These are phyloP conservation scores for Dendrobium officinale DNA, from an alignment of 106 monocot species.

Conservation along the genomic window DNA sequence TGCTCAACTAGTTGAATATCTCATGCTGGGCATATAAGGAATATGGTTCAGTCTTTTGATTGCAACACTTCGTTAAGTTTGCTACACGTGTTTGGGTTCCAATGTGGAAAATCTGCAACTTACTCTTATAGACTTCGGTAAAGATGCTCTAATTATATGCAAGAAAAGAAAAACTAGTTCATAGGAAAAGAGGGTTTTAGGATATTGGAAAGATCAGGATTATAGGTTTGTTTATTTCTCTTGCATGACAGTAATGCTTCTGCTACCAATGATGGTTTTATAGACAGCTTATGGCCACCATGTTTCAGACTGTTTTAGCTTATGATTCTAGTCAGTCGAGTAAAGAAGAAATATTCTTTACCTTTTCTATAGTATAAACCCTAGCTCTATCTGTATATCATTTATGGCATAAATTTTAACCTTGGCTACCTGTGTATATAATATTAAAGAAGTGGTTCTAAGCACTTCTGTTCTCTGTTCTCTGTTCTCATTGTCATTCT, in stretches of 20 bases:
- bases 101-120: neutral
- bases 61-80: neutral
- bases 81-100: neutral
- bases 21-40: neutral
- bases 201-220: neutral
- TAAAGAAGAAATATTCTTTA: neutral
- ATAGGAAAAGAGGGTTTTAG: no score
- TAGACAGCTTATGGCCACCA: neutral
- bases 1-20: neutral
- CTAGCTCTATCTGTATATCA: neutral
- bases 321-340: neutral
- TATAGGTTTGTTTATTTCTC: neutral
- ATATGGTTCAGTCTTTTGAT: neutral
- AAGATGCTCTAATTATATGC: neutral
- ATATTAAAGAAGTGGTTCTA: neutral
- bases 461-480: neutral
- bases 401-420: neutral
- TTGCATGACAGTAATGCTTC: neutral
- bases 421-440: neutral
- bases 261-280: no score
- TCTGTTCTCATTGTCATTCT: neutral
- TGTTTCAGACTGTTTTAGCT: neutral
- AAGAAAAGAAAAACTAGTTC: no score
- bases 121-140: neutral
- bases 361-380: neutral